These are phyloP conservation scores for Kwoniella dejecticola DNA, from an alignment of 768 basidiomycete genomes.

Conservation along the genomic window DNA sequence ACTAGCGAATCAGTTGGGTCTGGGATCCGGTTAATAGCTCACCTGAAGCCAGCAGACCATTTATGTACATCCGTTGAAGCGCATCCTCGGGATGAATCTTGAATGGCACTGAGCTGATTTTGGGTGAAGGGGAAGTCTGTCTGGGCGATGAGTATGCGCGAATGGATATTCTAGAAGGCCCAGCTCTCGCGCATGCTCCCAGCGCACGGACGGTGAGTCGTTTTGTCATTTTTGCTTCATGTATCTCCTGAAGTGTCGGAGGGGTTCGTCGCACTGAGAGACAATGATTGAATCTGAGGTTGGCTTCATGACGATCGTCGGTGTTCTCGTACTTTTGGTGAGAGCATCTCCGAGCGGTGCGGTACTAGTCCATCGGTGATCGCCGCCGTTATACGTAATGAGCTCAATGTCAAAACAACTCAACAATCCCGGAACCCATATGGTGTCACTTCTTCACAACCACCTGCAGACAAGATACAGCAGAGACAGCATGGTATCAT, in stretches of 20 bases:
- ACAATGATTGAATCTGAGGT: no score
- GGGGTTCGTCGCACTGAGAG: no score
- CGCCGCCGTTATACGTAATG: neutral
- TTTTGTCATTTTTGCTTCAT: neutral
- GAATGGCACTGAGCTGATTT: slow-evolving; percentile 47
- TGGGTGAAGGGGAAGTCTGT: slow-evolving; percentile 34
- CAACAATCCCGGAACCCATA: neutral
- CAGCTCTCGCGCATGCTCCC: neutral
- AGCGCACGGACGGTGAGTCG: neutral
- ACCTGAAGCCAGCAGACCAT: slow-evolving; percentile 38
- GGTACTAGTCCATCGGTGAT: no score
- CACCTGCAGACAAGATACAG: no score
- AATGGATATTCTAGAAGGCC: neutral
- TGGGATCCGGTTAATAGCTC: slow-evolving; percentile 4
- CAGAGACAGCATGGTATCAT: slow-evolving; percentile 29
- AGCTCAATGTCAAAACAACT: neutral
- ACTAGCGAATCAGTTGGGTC: neutral
- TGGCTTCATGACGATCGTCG: no score
- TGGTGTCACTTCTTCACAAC: neutral
- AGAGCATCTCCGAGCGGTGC: no score
- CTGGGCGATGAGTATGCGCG: slow-evolving; percentile 5
- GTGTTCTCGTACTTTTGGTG: no score
- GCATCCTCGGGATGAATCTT: slow-evolving; percentile 35
- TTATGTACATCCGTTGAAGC: slow-evolving; percentile 26
- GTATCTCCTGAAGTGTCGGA: neutral